Conservation (phyloP, 768 basidiomycete genomes). For the Lepiota venenata region DNA sequence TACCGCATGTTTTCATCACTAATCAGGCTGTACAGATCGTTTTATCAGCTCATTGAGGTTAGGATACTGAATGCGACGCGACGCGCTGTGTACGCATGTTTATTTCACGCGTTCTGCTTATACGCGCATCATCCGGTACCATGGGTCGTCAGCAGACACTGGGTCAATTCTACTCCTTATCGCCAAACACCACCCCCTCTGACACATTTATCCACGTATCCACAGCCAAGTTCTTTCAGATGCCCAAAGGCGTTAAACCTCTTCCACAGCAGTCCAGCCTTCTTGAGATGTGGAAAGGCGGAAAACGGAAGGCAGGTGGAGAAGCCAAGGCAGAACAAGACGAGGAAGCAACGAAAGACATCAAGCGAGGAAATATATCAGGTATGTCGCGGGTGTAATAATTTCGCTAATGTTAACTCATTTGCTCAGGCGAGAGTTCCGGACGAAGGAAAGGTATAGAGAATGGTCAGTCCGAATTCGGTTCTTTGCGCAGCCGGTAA, state of each 20-base stretch:
- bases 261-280: slow-evolving; percentile 80
- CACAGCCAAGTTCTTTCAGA: slow-evolving; percentile 72
- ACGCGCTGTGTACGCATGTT: slow-evolving; percentile 48
- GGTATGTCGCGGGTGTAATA: neutral
- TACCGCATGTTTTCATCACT: too few relatives aligned
- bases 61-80: slow-evolving; percentile 26
- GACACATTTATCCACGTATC: slow-evolving; percentile 1
- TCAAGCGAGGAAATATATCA: slow-evolving; percentile 19
- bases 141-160: slow-evolving; percentile 80
- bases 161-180: slow-evolving; percentile 33
- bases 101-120: slow-evolving; percentile 32
- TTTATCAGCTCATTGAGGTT: too few relatives aligned
- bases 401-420: neutral
- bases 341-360: slow-evolving; percentile 17
- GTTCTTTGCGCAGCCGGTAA: neutral
- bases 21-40: too few relatives aligned
- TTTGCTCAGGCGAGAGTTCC: slow-evolving; percentile 30
- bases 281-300: slow-evolving; percentile 63
- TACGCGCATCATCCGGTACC: slow-evolving; percentile 21
- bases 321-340: slow-evolving; percentile 19
- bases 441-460: slow-evolving; percentile 33
- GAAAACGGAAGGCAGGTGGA: slow-evolving; percentile 32
- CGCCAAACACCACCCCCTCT: neutral
- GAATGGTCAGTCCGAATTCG: slow-evolving; percentile 1
- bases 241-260: slow-evolving; percentile 66